Conservation (phyloP, 176 grass and related monocot species). For the Musa itinerans region DNA sequence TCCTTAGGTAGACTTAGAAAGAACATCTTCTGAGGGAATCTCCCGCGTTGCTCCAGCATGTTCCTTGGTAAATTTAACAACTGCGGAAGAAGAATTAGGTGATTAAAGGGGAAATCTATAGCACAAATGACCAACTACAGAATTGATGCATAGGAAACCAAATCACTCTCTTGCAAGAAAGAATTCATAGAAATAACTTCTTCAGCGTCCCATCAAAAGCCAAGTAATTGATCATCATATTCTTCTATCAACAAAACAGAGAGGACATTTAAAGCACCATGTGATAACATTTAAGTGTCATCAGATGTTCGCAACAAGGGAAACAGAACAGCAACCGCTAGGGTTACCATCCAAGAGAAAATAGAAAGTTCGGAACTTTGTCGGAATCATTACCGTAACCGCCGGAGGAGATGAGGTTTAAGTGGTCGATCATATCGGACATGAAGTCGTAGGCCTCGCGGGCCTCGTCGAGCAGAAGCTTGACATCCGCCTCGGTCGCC, state of each 20-base stretch:
- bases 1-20: constrained; percentile 26
- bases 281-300: too few species aligned
- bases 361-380: neutral
- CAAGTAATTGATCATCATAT: neutral
- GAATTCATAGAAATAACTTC: neutral
- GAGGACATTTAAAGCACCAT: too few species aligned
- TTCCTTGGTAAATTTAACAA: constrained; percentile 64
- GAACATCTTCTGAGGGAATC: constrained; percentile 62
- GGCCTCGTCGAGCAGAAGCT: constrained; percentile 46
- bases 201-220: neutral
- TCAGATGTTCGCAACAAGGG: too few species aligned
- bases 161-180: neutral
- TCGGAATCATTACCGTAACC: constrained; percentile 46
- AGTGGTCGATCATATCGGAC: constrained; percentile 76
- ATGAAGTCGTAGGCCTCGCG: constrained; percentile 84
- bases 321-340: too few species aligned
- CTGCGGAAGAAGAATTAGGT: constrained; percentile 20
- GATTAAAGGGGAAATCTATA: neutral
- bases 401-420: constrained; percentile 48
- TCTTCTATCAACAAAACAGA: too few species aligned
- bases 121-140: neutral
- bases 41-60: constrained; percentile 75
- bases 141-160: neutral
- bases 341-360: neutral
- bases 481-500: constrained; percentile 35